Conservation (phyloP, 495 filamentous ascomycete genomes). For the Hypoxylon fragiforme region DNA sequence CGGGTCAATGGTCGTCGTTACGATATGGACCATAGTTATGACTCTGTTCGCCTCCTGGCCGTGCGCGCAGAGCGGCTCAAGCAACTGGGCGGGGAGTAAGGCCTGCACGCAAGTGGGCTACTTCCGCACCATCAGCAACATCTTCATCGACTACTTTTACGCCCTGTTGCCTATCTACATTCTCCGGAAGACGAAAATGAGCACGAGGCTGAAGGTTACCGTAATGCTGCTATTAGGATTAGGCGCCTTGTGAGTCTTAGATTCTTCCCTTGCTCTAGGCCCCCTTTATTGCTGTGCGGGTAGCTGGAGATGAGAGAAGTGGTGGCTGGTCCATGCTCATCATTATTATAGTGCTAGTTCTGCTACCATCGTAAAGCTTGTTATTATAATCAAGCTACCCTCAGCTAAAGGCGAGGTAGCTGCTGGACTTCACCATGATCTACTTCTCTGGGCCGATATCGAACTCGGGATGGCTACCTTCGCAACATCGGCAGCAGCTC, state of each 20-base stretch:
- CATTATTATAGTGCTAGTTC: conserved; percentile 30
- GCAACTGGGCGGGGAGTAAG: conserved; percentile 36
- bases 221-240: conserved; percentile 32
- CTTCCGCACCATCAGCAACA: conserved; percentile 37
- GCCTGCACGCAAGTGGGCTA: conserved; percentile 33
- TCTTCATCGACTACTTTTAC: conserved; percentile 41
- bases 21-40: conserved; percentile 36
- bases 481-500: conserved; percentile 31
- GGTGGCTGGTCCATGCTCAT: conserved; percentile 3
- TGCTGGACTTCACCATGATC: conserved; percentile 27
- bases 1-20: conserved; percentile 30
- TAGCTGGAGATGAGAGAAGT: not conserved
- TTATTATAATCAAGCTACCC: conserved; percentile 31
- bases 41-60: conserved; percentile 36
- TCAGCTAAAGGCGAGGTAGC: conserved; percentile 24
- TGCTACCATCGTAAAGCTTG: conserved; percentile 37
- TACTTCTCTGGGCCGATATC: conserved; percentile 38
- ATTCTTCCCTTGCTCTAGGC: not conserved
- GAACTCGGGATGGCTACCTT: conserved; percentile 37
- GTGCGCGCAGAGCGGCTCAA: conserved; percentile 30
- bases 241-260: conserved; percentile 29
- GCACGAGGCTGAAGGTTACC: conserved; percentile 23
- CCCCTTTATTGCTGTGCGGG: not conserved
- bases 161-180: conserved; percentile 33
- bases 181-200: conserved; percentile 28